Evolutionary conservation across 140 eudicot species (phyloP).

Genomic region (Bidens hawaiensis): DNA sequence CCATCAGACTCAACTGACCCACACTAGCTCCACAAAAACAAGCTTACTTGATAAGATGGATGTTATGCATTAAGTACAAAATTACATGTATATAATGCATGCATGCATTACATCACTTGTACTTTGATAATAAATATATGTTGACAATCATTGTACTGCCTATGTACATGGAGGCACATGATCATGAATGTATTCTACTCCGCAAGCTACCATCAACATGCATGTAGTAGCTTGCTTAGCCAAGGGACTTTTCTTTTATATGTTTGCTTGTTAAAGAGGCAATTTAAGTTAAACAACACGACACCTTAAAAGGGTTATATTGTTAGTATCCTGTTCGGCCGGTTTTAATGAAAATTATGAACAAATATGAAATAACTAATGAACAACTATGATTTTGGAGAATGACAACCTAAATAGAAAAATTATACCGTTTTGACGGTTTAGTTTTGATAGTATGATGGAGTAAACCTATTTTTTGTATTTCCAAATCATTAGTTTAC

Average conservation of each 20-base stretch:
- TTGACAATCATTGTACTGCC: constrained; percentile 30
- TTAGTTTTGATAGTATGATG: neutral
- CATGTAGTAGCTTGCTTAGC: neutral
- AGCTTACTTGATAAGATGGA: constrained; percentile 27
- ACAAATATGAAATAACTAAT: no score
- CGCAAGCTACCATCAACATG: constrained; percentile 1
- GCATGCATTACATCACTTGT: constrained; percentile 28
- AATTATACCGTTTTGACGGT: neutral
- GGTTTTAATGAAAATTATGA: neutral
- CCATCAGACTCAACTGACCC: constrained; percentile 32
- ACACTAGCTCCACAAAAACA: constrained; percentile 25
- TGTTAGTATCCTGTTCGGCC: neutral
- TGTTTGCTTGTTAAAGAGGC: neutral
- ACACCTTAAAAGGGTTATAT: neutral
- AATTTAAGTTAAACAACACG: neutral
- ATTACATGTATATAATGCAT: constrained; percentile 31
- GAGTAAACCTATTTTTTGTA: no score
- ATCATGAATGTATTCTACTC: constrained; percentile 18
- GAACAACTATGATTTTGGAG: neutral
- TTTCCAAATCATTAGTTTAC: no score
- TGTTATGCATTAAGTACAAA: constrained; percentile 17
- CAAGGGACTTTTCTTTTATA: neutral
- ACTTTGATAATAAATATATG: constrained; percentile 32
- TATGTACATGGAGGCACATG: constrained; percentile 22
- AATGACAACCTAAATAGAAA: neutral